A percentile compares a stretch with the other conserved stretches of the same genome.
Evolutionary conservation across 2,329 filamentous ascomycete species (phyloP).

Genomic region (Mycogone perniciosa): DNA sequence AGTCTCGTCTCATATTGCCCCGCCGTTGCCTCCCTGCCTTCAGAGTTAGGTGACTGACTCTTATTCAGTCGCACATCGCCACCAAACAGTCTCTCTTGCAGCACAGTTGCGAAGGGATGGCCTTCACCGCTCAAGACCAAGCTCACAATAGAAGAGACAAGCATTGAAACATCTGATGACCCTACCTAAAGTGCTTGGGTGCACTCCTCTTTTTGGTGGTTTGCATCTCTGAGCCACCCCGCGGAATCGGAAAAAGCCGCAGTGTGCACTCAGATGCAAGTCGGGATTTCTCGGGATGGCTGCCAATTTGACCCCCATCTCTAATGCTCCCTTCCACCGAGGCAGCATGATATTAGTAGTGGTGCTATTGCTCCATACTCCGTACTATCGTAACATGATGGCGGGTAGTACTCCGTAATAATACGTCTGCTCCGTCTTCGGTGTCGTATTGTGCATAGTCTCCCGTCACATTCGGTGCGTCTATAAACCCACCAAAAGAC

Average conservation of each 20-base stretch:
- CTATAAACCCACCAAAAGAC: background rate
- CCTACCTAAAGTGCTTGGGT: background rate
- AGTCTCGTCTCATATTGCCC: no score
- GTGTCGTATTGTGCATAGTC: background rate
- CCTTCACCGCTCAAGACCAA: no score
- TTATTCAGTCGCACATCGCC: no score
- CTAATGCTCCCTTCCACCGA: background rate
- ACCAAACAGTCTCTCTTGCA: no score
- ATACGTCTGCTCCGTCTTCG: slow-evolving; percentile 7
- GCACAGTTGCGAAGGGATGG: no score
- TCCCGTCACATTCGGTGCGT: background rate
- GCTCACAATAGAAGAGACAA: no score
- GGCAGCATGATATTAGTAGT: no score
- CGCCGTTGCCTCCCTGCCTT: no score
- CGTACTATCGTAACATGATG: slow-evolving; percentile 5
- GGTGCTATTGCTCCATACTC: no score
- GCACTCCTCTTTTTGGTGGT: background rate
- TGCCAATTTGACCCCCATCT: slow-evolving; percentile 6
- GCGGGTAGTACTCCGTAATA: background rate
- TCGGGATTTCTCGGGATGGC: slow-evolving; percentile 11
- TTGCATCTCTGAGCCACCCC: no score
- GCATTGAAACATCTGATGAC: no score
- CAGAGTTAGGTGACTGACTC: no score
- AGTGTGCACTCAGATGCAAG: background rate
- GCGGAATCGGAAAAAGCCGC: background rate